Evolutionary conservation across 2,329 filamentous ascomycete species (phyloP), one percentile per base, ranked within the genome.

Genomic region (Elsinoe arachidis): DNA sequence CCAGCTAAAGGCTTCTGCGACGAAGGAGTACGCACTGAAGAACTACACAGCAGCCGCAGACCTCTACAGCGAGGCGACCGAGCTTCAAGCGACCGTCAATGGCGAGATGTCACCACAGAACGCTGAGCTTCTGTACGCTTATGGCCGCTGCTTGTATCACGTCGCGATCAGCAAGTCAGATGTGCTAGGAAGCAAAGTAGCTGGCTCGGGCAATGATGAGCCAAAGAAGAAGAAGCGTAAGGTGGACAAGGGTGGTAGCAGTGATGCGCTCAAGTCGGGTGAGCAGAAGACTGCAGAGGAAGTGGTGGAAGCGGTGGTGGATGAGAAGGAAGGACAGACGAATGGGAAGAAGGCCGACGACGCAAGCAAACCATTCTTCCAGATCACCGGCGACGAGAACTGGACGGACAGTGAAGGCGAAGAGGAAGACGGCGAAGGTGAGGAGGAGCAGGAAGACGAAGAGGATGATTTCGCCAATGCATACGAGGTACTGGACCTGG

Each of bases 91-190:
- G 58, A 83, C 89, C 70, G 78, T 96, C 70, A 93, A 96, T 70
- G 93, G 92, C 71, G 93, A 97, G 73, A 88, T 95, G 80, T 84
- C 84, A 14, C 84, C 88, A 3, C 85, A 90, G 58, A 99, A 99
- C 66, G 92, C 91, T 53, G 92, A 97, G 69, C 82, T 99, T 47
- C 82, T 97, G 17, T 99, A 95, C 72, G 82, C 90, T 62, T 99
- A 99, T 73, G 93, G 93, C 12, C 88, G 92, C 69, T 90, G 90
- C 58, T 77, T 99, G 17, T 97, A 95, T 79, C 91, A 91, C 71
- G 87, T 97, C 60, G 93, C 91, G 30, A 88, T 97, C 70, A 86
- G 84, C 70, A 96, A 95, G 73, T 96, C 90, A 69, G 91, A 97
- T 68, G 91, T 99, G 21, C 79, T 99, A 35, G 93, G 93, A 58